These are phyloP conservation scores for Celoporthe dispersa DNA, from an alignment of 2,329 filamentous ascomycete species.

Conservation along the genomic window DNA sequence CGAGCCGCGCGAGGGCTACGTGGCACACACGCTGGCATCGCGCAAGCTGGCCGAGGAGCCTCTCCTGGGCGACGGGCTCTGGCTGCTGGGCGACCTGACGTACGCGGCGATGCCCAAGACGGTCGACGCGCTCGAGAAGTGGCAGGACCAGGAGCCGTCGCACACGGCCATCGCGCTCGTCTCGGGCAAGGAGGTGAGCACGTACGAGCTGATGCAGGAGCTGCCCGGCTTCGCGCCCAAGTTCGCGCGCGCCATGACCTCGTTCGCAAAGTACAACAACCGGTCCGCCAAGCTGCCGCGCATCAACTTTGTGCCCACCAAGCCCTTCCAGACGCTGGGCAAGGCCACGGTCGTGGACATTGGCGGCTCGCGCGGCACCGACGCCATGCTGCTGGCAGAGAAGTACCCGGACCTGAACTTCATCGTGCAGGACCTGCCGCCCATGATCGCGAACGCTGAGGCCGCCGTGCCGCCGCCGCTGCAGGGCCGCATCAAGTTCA, in stretches of 20 bases:
- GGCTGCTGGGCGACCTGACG: slow-evolving; percentile 8
- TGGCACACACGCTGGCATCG: slow-evolving; percentile 8
- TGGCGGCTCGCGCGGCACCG: slow-evolving; percentile 16
- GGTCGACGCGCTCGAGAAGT: slow-evolving; percentile 20
- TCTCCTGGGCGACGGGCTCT: slow-evolving; percentile 9
- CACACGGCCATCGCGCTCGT: slow-evolving; percentile 19
- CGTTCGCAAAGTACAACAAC: slow-evolving; percentile 8
- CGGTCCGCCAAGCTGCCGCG: slow-evolving; percentile 12
- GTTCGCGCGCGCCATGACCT: slow-evolving; percentile 20
- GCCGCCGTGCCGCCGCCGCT: neutral
- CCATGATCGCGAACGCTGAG: neutral
- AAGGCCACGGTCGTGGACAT: slow-evolving; percentile 19
- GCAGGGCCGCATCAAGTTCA: neutral
- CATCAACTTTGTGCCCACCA: neutral
- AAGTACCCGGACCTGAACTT: slow-evolving; percentile 13
- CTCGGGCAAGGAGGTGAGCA: slow-evolving; percentile 3
- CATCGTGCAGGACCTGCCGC: slow-evolving; percentile 19
- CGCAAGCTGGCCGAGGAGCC: slow-evolving; percentile 3
- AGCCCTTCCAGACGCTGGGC: slow-evolving; percentile 14
- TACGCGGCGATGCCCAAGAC: slow-evolving; percentile 2
- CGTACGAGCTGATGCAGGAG: slow-evolving; percentile 15
- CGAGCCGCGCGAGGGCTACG: slow-evolving; percentile 1
- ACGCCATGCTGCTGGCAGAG: slow-evolving; percentile 10
- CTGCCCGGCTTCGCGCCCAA: slow-evolving; percentile 9
- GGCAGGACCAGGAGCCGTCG: slow-evolving; percentile 18